A percentile compares a stretch with the other conserved stretches of the same genome.
Conservation (phyloP, 2,329 filamentous ascomycete genomes). For the Cordyceps pruinosa region DNA sequence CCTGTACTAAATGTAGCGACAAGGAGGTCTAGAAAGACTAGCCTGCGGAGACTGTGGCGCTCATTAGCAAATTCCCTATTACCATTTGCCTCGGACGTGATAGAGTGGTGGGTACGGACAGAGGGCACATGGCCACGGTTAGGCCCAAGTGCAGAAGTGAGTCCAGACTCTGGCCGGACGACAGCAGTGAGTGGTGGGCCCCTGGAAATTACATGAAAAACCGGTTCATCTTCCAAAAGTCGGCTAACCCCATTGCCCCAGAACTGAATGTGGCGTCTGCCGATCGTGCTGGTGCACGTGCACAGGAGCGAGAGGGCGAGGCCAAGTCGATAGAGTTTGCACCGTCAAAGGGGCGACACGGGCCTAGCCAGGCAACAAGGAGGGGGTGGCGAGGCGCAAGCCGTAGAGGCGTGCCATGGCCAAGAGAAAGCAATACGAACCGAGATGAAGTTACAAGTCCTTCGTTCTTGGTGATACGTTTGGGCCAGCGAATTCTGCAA, state of each 20-base stretch:
- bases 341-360: neutral
- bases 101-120: neutral
- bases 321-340: slow-evolving; percentile 2
- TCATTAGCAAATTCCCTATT: neutral
- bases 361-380: neutral
- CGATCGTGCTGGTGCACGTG: slow-evolving; percentile 5
- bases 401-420: too few species aligned
- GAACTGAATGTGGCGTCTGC: slow-evolving; percentile 5
- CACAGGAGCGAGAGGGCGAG: neutral
- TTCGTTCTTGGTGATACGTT: neutral
- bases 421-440: neutral
- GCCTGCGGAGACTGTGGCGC: slow-evolving; percentile 1
- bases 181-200: neutral
- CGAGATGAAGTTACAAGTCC: neutral
- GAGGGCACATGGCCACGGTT: neutral
- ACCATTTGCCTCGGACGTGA: neutral
- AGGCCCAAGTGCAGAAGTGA: neutral
- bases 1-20: too few species aligned
- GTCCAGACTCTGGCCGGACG: slow-evolving; percentile 1
- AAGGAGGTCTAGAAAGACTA: slow-evolving; percentile 3
- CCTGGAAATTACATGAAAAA: slow-evolving; percentile 8
- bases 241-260: slow-evolving; percentile 5
- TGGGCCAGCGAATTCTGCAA: slow-evolving; percentile 7
- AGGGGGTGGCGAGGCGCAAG: neutral
- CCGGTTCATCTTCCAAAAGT: slow-evolving; percentile 3